Percentiles rank a stretch among this genome's conserved stretches.
Conservation (phyloP, 2,329 filamentous ascomycete species). For the Scytalidium lignicola region DNA sequence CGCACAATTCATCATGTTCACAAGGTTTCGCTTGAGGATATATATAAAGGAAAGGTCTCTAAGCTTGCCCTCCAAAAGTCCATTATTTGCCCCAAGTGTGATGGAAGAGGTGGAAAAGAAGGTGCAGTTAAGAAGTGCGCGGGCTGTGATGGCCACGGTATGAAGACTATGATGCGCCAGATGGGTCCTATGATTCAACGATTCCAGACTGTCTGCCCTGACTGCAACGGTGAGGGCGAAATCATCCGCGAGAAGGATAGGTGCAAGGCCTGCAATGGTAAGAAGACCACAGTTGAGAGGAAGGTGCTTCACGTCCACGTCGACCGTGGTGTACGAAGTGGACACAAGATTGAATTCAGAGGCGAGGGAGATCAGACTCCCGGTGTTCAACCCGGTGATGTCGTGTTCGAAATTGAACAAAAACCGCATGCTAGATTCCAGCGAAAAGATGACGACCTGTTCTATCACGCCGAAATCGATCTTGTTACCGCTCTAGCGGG, state of each 20-base stretch:
- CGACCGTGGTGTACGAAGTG: conserved; percentile 87
- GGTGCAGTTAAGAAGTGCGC: conserved; percentile 91
- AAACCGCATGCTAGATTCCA: conserved; percentile 97
- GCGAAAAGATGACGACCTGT: conserved; percentile 91
- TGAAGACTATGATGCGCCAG: conserved; percentile 99
- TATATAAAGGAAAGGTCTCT: conserved; percentile 96
- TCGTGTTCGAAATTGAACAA: conserved; percentile 98
- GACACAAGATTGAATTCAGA: conserved; percentile 94
- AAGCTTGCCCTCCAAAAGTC: conserved; percentile 97
- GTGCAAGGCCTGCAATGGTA: conserved; percentile 93
- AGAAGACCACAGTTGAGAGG: conserved; percentile 96
- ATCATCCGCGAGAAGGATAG: conserved; percentile 95
- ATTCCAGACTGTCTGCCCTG: conserved; percentile 98
- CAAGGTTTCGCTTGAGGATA: conserved; percentile 96
- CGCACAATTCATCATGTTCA: conserved; percentile 97
- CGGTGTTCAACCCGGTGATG: conserved; percentile 88
- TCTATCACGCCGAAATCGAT: conserved; percentile 93
- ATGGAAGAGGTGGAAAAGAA: conserved; percentile 92
- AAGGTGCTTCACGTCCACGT: conserved; percentile 99
- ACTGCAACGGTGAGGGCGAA: conserved; percentile 97
- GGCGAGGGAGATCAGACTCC: conserved; percentile 96
- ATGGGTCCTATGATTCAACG: conserved; percentile 99
- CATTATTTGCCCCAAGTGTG: conserved; percentile 91
- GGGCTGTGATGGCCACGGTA: conserved; percentile 88
- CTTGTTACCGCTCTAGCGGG: conserved; percentile 91